A percentile compares a stretch with the other conserved stretches of the same genome.
phyloP scores from a whole-genome alignment of 2,329 filamentous ascomycete species.

The Polytolypa hystricis region DNA sequence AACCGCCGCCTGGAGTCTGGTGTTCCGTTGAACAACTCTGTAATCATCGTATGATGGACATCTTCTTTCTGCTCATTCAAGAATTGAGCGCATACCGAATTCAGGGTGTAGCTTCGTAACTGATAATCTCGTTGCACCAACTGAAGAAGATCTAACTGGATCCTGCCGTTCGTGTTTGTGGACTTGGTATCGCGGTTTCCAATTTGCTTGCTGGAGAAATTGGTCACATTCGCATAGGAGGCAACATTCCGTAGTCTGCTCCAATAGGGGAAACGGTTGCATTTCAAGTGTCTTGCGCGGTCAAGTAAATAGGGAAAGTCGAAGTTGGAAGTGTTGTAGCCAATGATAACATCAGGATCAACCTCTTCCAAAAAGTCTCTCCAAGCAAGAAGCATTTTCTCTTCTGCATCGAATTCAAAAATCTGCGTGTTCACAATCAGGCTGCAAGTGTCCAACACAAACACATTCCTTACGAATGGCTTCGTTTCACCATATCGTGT shows the following conservation, averaged over 20 bases:
- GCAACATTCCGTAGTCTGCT: slow-evolving; percentile 60
- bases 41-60: slow-evolving; percentile 98
- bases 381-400: slow-evolving; percentile 87
- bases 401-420: slow-evolving; percentile 68
- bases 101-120: slow-evolving; percentile 89
- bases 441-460: slow-evolving; percentile 85
- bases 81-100: slow-evolving; percentile 91
- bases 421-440: slow-evolving; percentile 92
- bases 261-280: slow-evolving; percentile 74
- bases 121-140: slow-evolving; percentile 91
- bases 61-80: slow-evolving; percentile 97
- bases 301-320: slow-evolving; percentile 95
- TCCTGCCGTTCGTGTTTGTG: slow-evolving; percentile 86
- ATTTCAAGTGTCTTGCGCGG: slow-evolving; percentile 73
- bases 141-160: slow-evolving; percentile 91
- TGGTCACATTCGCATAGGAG: slow-evolving; percentile 66
- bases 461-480: slow-evolving; percentile 92
- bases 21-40: slow-evolving; percentile 92
- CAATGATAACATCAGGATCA: slow-evolving; percentile 94
- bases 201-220: slow-evolving; percentile 96
- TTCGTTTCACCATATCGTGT: slow-evolving; percentile 91
- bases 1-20: slow-evolving; percentile 82
- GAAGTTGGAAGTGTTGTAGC: slow-evolving; percentile 98
- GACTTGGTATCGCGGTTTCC: slow-evolving; percentile 88
- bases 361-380: slow-evolving; percentile 78